Conservation (phyloP, 306 rosid genomes). For the Fagus sylvatica region DNA sequence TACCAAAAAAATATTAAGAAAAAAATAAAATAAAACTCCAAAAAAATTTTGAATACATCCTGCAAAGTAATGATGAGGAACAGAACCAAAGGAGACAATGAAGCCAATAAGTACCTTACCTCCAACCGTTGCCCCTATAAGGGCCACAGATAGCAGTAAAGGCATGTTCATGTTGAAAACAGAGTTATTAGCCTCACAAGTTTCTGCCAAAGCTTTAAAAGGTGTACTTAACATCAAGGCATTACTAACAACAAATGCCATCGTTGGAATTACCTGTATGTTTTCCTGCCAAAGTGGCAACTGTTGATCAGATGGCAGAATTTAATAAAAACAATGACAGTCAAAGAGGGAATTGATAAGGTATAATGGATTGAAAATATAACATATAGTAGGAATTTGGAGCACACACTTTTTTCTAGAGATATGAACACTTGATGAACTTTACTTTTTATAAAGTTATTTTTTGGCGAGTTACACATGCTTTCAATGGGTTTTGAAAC, state of each 20-base stretch:
- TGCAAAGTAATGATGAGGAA: slow-evolving; percentile 4
- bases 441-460: neutral
- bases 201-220: slow-evolving; percentile 75
- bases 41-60: neutral
- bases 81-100: slow-evolving; percentile 12
- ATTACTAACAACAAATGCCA: slow-evolving; percentile 49
- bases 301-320: slow-evolving; percentile 16
- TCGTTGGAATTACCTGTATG: slow-evolving; percentile 40
- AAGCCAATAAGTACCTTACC: slow-evolving; percentile 52
- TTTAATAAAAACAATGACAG: neutral
- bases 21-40: neutral
- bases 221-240: slow-evolving; percentile 66
- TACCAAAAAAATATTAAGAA: neutral
- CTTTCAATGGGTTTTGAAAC: no score
- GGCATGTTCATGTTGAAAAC: slow-evolving; percentile 90
- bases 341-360: neutral
- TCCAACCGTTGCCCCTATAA: slow-evolving; percentile 97
- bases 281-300: slow-evolving; percentile 49
- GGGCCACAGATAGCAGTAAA: slow-evolving; percentile 75
- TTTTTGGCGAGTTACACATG: no score
- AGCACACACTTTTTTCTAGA: neutral
- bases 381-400: neutral
- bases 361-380: neutral
- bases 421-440: neutral
- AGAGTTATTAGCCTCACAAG: slow-evolving; percentile 74